Conservation (phyloP, 2,329 filamentous ascomycete genomes). For the Ophiostoma sp. region DNA sequence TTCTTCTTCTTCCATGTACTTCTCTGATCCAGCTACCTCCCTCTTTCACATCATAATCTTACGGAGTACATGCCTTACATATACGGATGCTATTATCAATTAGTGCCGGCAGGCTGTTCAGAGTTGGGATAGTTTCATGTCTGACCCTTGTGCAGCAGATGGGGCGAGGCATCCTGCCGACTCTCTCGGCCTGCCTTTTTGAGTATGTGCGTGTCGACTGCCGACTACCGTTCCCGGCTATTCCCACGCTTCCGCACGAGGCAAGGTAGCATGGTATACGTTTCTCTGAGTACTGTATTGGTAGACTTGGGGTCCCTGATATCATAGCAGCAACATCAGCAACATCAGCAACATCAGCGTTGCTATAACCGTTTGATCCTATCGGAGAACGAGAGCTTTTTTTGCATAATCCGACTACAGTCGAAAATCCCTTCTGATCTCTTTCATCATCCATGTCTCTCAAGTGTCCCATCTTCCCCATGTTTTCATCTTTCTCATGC, state of each 20-base stretch:
- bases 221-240: background rate
- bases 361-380: background rate
- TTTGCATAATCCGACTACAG: too few species aligned
- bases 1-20: background rate
- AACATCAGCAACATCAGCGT: background rate
- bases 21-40: background rate
- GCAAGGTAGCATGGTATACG: background rate
- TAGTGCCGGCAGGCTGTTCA: background rate
- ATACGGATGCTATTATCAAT: background rate
- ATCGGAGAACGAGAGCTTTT: background rate
- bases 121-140: constrained; percentile 5
- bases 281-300: background rate
- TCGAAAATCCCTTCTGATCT: too few species aligned
- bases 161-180: background rate
- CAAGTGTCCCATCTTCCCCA: background rate
- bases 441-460: background rate
- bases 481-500: background rate
- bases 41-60: too few species aligned
- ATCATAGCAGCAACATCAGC: background rate
- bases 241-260: constrained; percentile 2
- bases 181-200: background rate
- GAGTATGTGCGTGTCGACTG: background rate
- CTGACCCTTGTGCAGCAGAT: background rate
- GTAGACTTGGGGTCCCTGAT: background rate
- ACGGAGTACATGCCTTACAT: too few species aligned